Evolutionary conservation across 164 flowering plant genomes (phyloP).

Genomic region (Annona cherimola): DNA sequence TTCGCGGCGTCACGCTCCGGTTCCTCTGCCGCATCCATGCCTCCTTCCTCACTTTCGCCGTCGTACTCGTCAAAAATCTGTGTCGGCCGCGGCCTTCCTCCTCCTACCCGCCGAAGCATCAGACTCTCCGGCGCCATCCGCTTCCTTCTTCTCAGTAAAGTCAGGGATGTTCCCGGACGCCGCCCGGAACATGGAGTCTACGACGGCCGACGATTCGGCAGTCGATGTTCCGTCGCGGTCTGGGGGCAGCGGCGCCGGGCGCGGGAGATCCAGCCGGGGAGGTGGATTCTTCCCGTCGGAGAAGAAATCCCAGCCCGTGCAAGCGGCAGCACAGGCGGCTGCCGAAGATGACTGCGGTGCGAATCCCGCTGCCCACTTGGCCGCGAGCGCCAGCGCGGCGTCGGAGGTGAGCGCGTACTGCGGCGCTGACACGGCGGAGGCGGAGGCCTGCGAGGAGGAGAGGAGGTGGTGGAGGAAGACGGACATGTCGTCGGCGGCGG

Average conservation of each 20-base stretch:
- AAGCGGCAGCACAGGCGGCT: no score
- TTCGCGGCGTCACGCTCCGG: slow-evolving; percentile 84
- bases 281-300: background rate
- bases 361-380: slow-evolving; percentile 1
- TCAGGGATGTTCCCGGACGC: no score
- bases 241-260: background rate
- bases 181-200: slow-evolving; percentile 17
- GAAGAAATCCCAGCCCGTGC: slow-evolving; percentile 1
- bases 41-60: no score
- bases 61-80: no score
- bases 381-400: slow-evolving; percentile 2
- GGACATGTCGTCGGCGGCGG: slow-evolving; percentile 37
- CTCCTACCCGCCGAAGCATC: no score
- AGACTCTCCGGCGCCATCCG: no score
- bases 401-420: no score
- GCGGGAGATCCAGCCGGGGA: slow-evolving; percentile 22
- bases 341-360: background rate
- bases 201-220: slow-evolving; percentile 7
- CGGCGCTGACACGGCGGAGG: slow-evolving; percentile 16
- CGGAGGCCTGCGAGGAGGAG: slow-evolving; percentile 22
- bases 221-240: slow-evolving; percentile 16
- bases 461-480: slow-evolving; percentile 43
- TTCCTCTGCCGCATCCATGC: slow-evolving; percentile 78
- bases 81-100: no score
- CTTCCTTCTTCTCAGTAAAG: no score